These are phyloP conservation scores for Leccinellum albellum DNA, from an alignment of 768 basidiomycete genomes.

Conservation along the genomic window DNA sequence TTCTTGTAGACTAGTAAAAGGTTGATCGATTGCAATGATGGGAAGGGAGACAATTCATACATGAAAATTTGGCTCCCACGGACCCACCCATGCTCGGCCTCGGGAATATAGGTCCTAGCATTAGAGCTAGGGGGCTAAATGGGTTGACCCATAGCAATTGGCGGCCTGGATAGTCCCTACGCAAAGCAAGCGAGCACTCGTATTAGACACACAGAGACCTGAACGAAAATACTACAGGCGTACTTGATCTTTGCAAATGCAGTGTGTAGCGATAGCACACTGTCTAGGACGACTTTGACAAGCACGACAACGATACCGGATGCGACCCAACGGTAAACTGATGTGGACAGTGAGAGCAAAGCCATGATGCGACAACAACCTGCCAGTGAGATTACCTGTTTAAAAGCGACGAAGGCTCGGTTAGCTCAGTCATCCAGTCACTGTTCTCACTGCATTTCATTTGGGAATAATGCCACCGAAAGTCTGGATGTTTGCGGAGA, in stretches of 20 bases:
- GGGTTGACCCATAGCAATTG: conserved; percentile 32
- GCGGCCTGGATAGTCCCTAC: conserved; percentile 21
- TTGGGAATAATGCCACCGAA: too few relatives aligned
- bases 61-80: conserved; percentile 33
- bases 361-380: neutral
- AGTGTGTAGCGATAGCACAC: neutral
- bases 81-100: conserved; percentile 32
- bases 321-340: conserved; percentile 7
- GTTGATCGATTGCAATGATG: neutral
- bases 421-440: too few relatives aligned
- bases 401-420: too few relatives aligned
- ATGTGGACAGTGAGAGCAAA: neutral
- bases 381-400: too few relatives aligned
- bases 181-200: neutral
- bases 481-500: too few relatives aligned
- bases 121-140: conserved; percentile 23
- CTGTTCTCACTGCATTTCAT: too few relatives aligned
- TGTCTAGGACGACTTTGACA: conserved; percentile 8
- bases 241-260: conserved; percentile 21
- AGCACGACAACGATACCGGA: conserved; percentile 3
- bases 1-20: conserved; percentile 33
- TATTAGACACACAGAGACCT: neutral
- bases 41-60: conserved; percentile 23
- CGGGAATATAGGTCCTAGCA: conserved; percentile 33
- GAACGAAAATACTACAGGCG: neutral